These are phyloP conservation scores for Ophiostoma montium DNA, from an alignment of 2,329 filamentous ascomycete species.

Conservation along the genomic window DNA sequence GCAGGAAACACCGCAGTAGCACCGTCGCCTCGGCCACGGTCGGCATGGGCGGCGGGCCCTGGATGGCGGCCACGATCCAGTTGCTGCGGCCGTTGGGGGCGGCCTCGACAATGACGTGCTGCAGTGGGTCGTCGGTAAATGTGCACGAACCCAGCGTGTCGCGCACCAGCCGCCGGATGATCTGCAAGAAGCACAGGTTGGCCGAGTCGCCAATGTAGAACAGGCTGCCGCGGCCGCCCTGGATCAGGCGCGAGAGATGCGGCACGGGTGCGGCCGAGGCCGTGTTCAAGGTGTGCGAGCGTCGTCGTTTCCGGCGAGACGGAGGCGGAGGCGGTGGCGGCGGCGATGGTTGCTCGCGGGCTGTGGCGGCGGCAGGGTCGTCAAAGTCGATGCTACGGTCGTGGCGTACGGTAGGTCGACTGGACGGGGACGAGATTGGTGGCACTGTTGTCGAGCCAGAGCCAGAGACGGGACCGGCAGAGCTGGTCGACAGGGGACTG, in stretches of 20 bases:
- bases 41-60: constrained; percentile 12
- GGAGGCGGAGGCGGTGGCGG: not conserved
- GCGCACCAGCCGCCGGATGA: constrained; percentile 21
- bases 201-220: constrained; percentile 25
- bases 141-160: constrained; percentile 19
- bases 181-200: constrained; percentile 21
- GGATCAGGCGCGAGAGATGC: constrained; percentile 19
- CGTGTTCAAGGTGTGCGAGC: not conserved
- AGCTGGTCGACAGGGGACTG: constrained; percentile 3
- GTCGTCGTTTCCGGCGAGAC: constrained; percentile 4
- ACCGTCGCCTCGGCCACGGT: constrained; percentile 16
- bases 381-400: constrained; percentile 4
- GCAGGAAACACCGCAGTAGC: constrained; percentile 21
- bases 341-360: not conserved
- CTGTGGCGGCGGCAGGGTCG: not conserved
- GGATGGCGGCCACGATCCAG: constrained; percentile 15
- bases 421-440: no score
- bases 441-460: not conserved
- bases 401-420: not conserved
- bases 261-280: constrained; percentile 10
- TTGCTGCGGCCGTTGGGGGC: constrained; percentile 17
- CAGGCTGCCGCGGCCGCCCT: constrained; percentile 21
- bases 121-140: constrained; percentile 22
- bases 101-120: constrained; percentile 21
- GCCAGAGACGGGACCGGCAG: not conserved